These are phyloP conservation scores for Silene vulgaris DNA, from an alignment of 179 eudicot species.

Conservation along the genomic window DNA sequence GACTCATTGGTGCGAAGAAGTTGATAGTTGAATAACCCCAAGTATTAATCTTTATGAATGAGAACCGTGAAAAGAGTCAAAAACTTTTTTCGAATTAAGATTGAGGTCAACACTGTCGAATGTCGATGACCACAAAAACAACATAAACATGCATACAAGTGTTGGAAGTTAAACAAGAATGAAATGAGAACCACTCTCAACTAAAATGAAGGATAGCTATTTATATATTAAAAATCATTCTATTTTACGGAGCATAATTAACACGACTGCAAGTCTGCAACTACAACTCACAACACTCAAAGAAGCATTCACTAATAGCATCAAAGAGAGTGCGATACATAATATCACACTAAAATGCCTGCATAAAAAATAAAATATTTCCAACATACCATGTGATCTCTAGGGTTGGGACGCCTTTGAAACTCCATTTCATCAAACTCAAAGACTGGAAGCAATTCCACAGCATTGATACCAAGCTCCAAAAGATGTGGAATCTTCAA, in stretches of 20 bases:
- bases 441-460: slow-evolving; percentile 92
- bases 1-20: slow-evolving; percentile 99
- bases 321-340: not conserved
- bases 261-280: slow-evolving; percentile 5
- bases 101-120: not conserved
- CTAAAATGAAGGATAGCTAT: not conserved
- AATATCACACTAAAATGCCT: not conserved
- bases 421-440: slow-evolving; percentile 98
- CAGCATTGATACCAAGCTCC: slow-evolving; percentile 97
- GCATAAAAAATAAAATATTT: not conserved
- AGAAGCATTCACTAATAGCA: slow-evolving; percentile 5
- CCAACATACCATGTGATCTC: slow-evolving; percentile 85
- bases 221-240: not conserved
- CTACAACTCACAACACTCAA: not conserved
- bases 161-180: not conserved
- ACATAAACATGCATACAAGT: not conserved
- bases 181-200: not conserved
- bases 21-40: slow-evolving; percentile 99
- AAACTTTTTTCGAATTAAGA: not conserved
- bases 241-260: not conserved
- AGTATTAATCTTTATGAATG: slow-evolving; percentile 62
- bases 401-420: slow-evolving; percentile 80
- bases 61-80: slow-evolving; percentile 20
- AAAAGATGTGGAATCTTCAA: slow-evolving; percentile 88
- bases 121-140: not conserved